These are phyloP conservation scores for Euphorbia tirucalli DNA, from an alignment of 345 rosid species.

Conservation along the genomic window DNA sequence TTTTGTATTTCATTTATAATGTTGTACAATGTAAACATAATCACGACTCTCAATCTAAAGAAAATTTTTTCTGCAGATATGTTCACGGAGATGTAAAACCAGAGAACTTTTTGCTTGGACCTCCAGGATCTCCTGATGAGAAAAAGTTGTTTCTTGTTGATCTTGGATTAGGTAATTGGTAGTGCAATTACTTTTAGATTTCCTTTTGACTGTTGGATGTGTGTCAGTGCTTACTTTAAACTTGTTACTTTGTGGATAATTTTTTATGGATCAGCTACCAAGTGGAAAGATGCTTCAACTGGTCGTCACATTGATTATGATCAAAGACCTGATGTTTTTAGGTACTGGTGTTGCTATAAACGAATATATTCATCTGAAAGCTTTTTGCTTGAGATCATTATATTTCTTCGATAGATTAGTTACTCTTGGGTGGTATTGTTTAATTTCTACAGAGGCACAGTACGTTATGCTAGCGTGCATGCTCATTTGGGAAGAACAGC, in stretches of 20 bases:
- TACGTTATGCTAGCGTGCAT: constrained; percentile 94
- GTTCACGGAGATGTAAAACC: constrained; percentile 55
- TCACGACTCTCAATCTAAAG: constrained; percentile 1
- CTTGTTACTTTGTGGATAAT: constrained; percentile 1
- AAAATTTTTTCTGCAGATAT: constrained; percentile 28
- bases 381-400: background rate
- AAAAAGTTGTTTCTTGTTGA: constrained; percentile 45
- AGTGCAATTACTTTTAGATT: background rate
- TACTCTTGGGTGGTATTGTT: background rate
- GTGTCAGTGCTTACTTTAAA: constrained; percentile 1
- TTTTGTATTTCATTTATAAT: background rate
- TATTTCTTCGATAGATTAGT: background rate
- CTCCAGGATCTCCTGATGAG: constrained; percentile 38
- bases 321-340: constrained; percentile 94
- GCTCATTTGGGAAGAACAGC: constrained; percentile 95
- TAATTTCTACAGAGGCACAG: constrained; percentile 63
- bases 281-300: constrained; percentile 76
- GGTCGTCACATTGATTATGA: constrained; percentile 91
- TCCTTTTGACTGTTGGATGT: background rate
- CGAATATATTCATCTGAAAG: background rate
- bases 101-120: constrained; percentile 46
- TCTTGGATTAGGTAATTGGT: constrained; percentile 28
- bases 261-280: constrained; percentile 63
- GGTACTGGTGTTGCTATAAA: constrained; percentile 33
- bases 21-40: background rate